Evolutionary conservation across 2,329 filamentous ascomycete genomes (phyloP).

Genomic region (Tothia fuscella): DNA sequence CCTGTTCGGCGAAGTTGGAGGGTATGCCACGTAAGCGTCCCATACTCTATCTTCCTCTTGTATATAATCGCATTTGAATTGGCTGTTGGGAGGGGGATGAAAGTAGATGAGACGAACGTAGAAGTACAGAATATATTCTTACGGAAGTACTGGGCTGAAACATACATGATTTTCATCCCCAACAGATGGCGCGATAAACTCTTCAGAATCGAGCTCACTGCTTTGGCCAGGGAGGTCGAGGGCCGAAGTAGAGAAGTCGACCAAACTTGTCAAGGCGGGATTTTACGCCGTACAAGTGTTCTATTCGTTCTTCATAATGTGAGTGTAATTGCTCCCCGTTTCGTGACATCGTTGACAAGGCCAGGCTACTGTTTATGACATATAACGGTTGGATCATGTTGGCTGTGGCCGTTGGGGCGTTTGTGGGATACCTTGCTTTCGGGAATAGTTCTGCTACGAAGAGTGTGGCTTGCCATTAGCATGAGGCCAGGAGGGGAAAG

Average conservation of each 20-base stretch:
- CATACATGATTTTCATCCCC: constrained; percentile 10
- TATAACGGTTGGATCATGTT: constrained; percentile 99
- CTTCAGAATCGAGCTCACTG: constrained; percentile 55
- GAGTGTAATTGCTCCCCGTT: constrained; percentile 44
- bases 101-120: too few species aligned
- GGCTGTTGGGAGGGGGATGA: constrained; percentile 10
- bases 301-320: constrained; percentile 99
- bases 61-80: not conserved
- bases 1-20: constrained; percentile 38
- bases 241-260: constrained; percentile 49
- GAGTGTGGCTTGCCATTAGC: constrained; percentile 89
- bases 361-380: constrained; percentile 97
- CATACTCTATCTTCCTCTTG: not conserved
- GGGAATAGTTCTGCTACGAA: constrained; percentile 62
- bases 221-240: constrained; percentile 64
- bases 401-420: constrained; percentile 76
- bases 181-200: not conserved
- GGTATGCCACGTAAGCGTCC: constrained; percentile 22
- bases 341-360: not conserved
- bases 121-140: too few species aligned
- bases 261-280: constrained; percentile 65
- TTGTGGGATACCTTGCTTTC: constrained; percentile 77
- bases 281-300: constrained; percentile 92
- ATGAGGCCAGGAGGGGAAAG: too few species aligned
- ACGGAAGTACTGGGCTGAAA: too few species aligned